phyloP scores from a whole-genome alignment of 2,329 filamentous ascomycete species.

The Magnaporthales sp. region DNA sequence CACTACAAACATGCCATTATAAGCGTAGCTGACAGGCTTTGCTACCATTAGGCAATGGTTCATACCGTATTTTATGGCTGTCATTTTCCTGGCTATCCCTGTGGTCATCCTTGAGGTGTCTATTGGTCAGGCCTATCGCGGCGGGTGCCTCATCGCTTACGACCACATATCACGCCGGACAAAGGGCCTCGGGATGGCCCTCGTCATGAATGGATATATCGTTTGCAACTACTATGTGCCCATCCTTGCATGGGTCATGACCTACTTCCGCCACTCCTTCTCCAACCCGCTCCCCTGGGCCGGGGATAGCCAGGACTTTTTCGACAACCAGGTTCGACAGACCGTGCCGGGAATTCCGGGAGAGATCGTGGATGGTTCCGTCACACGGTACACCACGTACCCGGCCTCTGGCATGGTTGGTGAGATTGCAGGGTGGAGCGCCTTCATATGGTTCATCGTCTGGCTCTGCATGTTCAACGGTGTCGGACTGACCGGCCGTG shows the following conservation, averaged over 20 bases:
- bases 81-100: background rate
- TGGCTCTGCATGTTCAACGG: conserved; percentile 3
- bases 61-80: background rate
- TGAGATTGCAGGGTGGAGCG: background rate
- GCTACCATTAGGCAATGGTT: background rate
- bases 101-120: background rate
- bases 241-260: background rate
- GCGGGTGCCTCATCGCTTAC: background rate
- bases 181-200: background rate
- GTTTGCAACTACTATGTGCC: background rate
- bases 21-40: background rate
- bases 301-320: background rate
- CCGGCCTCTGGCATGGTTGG: background rate
- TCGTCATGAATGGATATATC: background rate
- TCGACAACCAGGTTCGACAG: background rate
- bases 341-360: background rate
- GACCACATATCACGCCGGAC: background rate
- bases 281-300: background rate
- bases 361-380: background rate
- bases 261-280: background rate
- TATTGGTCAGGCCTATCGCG: background rate
- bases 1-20: background rate
- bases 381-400: background rate
- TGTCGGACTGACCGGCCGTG: background rate
- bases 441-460: background rate